A percentile compares a stretch with the other conserved stretches of the same genome.
These are phyloP conservation scores for Monsonia emarginata DNA, from an alignment of 441 rosid species.

Conservation along the genomic window DNA sequence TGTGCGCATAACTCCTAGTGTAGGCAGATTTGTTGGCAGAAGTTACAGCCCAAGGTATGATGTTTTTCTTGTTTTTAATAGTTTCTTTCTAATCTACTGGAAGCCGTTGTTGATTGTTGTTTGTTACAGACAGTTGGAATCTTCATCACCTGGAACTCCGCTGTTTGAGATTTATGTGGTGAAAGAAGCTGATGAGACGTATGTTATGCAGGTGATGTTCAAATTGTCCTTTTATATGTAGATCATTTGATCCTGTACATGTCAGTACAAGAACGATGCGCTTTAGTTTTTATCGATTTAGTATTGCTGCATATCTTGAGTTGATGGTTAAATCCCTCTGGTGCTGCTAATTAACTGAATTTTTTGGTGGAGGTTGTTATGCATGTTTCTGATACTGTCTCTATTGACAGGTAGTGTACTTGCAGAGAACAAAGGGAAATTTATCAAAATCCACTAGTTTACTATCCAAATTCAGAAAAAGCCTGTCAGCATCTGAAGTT, in stretches of 20 bases:
- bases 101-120: constrained; percentile 16
- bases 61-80: constrained; percentile 10
- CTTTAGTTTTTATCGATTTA: too few species aligned
- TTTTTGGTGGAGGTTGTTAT: background rate
- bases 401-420: constrained; percentile 57
- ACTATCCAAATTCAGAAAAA: constrained; percentile 33
- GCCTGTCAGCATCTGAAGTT: constrained; percentile 32
- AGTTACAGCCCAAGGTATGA: constrained; percentile 77
- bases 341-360: background rate
- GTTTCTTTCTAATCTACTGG: constrained; percentile 12
- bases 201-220: constrained; percentile 62
- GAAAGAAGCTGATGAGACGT: constrained; percentile 53
- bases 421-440: constrained; percentile 51
- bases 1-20: constrained; percentile 65
- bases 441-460: constrained; percentile 29
- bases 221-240: constrained; percentile 4
- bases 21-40: constrained; percentile 81
- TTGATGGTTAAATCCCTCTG: background rate
- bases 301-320: too few species aligned
- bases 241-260: constrained; percentile 1
- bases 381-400: constrained; percentile 15
- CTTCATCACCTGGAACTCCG: constrained; percentile 72
- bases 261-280: too few species aligned
- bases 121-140: constrained; percentile 67
- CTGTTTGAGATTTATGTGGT: constrained; percentile 82